A percentile compares a stretch with the other conserved stretches of the same genome.
These are phyloP conservation scores for Gynandropsis gynandra DNA, from an alignment of 345 rosid genomes.

Conservation along the genomic window DNA sequence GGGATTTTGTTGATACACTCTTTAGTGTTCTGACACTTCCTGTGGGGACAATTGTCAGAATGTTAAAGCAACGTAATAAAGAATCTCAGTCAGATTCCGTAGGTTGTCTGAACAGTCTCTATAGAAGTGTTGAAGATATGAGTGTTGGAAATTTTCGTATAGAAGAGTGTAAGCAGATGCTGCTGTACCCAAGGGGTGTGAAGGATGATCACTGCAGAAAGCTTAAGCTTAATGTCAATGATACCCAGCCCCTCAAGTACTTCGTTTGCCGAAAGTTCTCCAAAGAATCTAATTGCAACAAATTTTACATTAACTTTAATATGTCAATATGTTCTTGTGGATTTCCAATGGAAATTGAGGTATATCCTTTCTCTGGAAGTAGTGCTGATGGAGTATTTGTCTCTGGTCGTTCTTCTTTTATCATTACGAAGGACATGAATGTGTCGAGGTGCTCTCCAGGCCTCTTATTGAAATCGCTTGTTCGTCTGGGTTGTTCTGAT, in stretches of 20 bases:
- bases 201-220: not conserved
- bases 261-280: not conserved
- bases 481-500: constrained; percentile 14
- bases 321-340: constrained; percentile 8
- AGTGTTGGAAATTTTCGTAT: not conserved
- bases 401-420: not conserved
- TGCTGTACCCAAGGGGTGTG: constrained; percentile 17
- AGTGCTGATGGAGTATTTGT: constrained; percentile 14
- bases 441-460: constrained; percentile 2
- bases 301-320: not conserved
- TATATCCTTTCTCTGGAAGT: no score
- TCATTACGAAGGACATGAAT: constrained; percentile 19
- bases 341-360: not conserved
- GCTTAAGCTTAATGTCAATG: constrained; percentile 13
- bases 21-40: constrained; percentile 14
- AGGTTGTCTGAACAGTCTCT: constrained; percentile 18
- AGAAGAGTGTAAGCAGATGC: constrained; percentile 8
- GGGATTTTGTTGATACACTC: constrained; percentile 15
- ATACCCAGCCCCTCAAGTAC: constrained; percentile 3
- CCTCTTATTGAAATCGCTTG: not conserved
- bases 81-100: not conserved
- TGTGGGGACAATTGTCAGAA: constrained; percentile 16
- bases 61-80: constrained; percentile 9
- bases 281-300: not conserved
- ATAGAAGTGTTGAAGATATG: constrained; percentile 17